These are phyloP conservation scores for Saitoella complicata DNA, from an alignment of 805 yeast genomes.

Conservation along the genomic window DNA sequence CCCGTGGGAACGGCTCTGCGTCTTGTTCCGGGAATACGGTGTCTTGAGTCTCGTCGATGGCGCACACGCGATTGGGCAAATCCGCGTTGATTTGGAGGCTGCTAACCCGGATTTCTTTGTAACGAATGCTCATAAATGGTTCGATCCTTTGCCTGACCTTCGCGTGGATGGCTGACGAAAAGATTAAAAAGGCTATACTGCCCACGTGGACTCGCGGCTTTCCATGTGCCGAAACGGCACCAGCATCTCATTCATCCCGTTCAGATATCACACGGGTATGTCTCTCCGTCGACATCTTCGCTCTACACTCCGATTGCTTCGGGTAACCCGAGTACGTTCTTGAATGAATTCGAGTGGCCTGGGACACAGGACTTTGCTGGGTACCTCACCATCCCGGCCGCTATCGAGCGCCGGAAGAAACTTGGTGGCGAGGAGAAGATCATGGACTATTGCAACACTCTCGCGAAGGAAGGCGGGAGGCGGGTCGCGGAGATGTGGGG, in stretches of 20 bases:
- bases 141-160: not conserved
- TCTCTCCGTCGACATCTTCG: not conserved
- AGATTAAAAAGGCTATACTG: not conserved
- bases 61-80: slow-evolving; percentile 48
- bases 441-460: slow-evolving; percentile 28
- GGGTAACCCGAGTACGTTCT: not conserved
- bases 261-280: slow-evolving; percentile 2
- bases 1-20: slow-evolving; percentile 37
- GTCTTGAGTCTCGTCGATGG: slow-evolving; percentile 51
- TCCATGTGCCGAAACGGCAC: slow-evolving; percentile 2
- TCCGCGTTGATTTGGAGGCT: slow-evolving; percentile 14
- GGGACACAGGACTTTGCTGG: slow-evolving; percentile 38
- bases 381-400: slow-evolving; percentile 28
- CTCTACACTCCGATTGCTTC: not conserved
- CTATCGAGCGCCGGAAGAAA: slow-evolving; percentile 33
- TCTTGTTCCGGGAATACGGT: slow-evolving; percentile 29
- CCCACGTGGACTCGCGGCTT: slow-evolving; percentile 1
- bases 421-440: slow-evolving; percentile 50
- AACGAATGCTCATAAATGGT: slow-evolving; percentile 58
- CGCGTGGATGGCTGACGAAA: not conserved
- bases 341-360: slow-evolving; percentile 25
- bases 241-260: slow-evolving; percentile 2
- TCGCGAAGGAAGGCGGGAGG: slow-evolving; percentile 31
- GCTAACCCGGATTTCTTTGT: slow-evolving; percentile 43
- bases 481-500: slow-evolving; percentile 27